These are phyloP conservation scores for Penicillium sp. DNA, from an alignment of 2,329 filamentous ascomycete genomes.

Conservation along the genomic window DNA sequence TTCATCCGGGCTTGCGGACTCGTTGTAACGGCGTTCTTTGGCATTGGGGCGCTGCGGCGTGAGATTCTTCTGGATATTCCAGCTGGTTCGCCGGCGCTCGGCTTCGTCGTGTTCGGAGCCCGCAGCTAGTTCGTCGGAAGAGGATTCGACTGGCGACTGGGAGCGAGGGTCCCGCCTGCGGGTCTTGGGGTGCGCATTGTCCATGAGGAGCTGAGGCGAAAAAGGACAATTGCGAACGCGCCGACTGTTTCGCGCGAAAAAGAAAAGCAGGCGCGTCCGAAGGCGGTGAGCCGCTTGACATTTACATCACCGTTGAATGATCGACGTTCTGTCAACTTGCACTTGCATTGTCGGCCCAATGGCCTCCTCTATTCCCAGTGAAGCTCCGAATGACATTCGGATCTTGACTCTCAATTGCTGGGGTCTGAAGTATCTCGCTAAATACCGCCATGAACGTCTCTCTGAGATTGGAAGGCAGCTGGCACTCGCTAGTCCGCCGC, in stretches of 20 bases:
- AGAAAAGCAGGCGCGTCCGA: slow-evolving; percentile 9
- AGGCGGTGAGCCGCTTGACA: slow-evolving; percentile 22
- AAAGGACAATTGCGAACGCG: slow-evolving; percentile 6
- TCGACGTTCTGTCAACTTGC: background rate
- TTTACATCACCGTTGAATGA: slow-evolving; percentile 12
- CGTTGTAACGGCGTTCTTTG: slow-evolving; percentile 28
- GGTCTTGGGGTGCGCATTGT: slow-evolving; percentile 26
- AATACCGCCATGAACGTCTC: slow-evolving; percentile 73
- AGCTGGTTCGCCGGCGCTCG: slow-evolving; percentile 37
- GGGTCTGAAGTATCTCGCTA: slow-evolving; percentile 86
- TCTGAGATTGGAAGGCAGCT: slow-evolving; percentile 80
- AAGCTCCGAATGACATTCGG: slow-evolving; percentile 61
- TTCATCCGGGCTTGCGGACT: slow-evolving; percentile 48
- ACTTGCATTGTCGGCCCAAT: slow-evolving; percentile 9
- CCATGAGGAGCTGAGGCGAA: slow-evolving; percentile 21
- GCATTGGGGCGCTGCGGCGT: slow-evolving; percentile 30
- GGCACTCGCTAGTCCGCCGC: slow-evolving; percentile 63
- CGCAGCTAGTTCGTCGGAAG: slow-evolving; percentile 41
- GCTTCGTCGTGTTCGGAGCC: slow-evolving; percentile 36
- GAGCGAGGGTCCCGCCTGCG: slow-evolving; percentile 32
- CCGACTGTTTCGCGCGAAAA: slow-evolving; percentile 6
- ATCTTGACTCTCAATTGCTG: slow-evolving; percentile 93
- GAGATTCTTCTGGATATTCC: slow-evolving; percentile 31
- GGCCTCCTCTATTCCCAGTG: slow-evolving; percentile 15
- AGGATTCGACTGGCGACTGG: slow-evolving; percentile 34